phyloP scores from a whole-genome alignment of 2,329 filamentous ascomycete species.

The Colletotrichum sojae region DNA sequence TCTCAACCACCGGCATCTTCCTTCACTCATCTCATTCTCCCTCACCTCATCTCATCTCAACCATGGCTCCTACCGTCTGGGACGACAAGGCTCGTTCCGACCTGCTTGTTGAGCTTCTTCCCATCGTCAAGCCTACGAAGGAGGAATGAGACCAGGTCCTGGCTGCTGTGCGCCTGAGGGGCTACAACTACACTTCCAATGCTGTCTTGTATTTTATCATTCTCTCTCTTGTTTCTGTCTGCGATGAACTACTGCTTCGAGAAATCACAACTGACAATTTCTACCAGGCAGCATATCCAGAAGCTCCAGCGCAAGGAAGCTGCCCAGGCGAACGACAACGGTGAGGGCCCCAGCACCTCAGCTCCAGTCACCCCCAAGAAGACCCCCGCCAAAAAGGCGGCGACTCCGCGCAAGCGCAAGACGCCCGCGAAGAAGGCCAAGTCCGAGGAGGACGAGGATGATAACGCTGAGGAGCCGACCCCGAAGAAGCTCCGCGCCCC shows the following conservation, averaged over 20 bases:
- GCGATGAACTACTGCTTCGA: neutral
- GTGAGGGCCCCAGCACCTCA: constrained; percentile 28
- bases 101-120: constrained; percentile 55
- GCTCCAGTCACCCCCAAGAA: constrained; percentile 42
- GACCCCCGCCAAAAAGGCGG: constrained; percentile 31
- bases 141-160: constrained; percentile 51
- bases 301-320: constrained; percentile 57
- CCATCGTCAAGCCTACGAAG: constrained; percentile 53
- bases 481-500: constrained; percentile 41
- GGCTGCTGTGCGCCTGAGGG: constrained; percentile 49
- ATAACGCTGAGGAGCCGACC: constrained; percentile 42
- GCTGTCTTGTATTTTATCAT: constrained; percentile 56
- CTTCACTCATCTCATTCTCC: constrained; percentile 23
- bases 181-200: constrained; percentile 55
- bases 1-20: neutral
- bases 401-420: constrained; percentile 49
- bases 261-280: constrained; percentile 31
- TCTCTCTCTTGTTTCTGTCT: constrained; percentile 31
- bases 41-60: neutral
- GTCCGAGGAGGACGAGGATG: constrained; percentile 44
- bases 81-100: constrained; percentile 55
- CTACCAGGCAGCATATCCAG: constrained; percentile 60
- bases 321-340: constrained; percentile 42
- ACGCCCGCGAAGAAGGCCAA: constrained; percentile 46
- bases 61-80: constrained; percentile 46